Base-by-base conservation (phyloP, 2,329 filamentous ascomycete genomes). In the Exophiala phaeomuriformis region DNA sequence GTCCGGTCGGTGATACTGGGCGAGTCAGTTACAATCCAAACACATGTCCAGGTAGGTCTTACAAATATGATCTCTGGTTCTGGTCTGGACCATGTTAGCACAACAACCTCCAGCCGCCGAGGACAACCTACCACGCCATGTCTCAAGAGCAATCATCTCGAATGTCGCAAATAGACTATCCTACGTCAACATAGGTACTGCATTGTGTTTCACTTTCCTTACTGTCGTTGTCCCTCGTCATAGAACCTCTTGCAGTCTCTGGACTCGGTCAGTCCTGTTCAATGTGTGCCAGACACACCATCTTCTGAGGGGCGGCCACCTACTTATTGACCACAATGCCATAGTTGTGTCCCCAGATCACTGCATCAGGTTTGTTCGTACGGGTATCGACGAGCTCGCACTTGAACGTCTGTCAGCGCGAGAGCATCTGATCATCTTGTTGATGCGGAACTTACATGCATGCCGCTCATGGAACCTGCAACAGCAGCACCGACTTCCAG, bases 311-410 rank as follows among this genome's bases (percentile, higher is more conserved):
- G 43, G 12, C 5, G 31, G 35, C 12, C 9, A 30, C 49, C 7
- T 8, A 54, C 52, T 58, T 60, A 59, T 73, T 72, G 33, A 74
- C 70, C 0, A 72, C 68, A 49, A 73, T 72, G n/a, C 69, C 70
- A 54, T 73, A 73, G 59, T 71, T 71, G 63, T 72, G 67, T 45
- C 70, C 67, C 68, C 67, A 71, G 39, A 70, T 69, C 4, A 69
- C 68, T 3, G 69, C 68, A 53, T 71, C 69, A 1, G 69, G 70
- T 58, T 72, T 73, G 7, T 60, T 68, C 27, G 70, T 66, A n/a
- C 70, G 61, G 1, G 64, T 71, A 49, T 72, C 71, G 8, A 72
- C 70, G 0, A 72, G 64, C 59, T 74, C 69, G 60, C 69, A 71
- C 52, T 54, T 19, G 19, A 19, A 19, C 19, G 19, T 19, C 19